Evolutionary conservation across 1,284 basidiomycete genomes (phyloP), one percentile per base, ranked within the genome.

Genomic region (Wolfiporia cocos): DNA sequence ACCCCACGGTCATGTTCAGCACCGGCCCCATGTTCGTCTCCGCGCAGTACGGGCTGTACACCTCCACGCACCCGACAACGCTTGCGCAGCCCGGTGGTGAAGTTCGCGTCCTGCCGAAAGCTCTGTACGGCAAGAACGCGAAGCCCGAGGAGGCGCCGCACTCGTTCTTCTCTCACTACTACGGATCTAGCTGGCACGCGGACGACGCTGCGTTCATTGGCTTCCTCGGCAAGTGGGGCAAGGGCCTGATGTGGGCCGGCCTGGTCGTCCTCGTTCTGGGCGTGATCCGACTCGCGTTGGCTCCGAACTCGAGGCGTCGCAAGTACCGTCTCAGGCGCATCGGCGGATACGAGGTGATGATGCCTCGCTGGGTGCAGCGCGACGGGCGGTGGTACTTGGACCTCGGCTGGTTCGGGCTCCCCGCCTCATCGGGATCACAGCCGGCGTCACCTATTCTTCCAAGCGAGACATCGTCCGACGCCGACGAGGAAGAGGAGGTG

Each of bases 1-100:
- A 99, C 57, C 95, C 96, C 23, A 99, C 95, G 26, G 95, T 99
- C 68, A 99, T 99, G 95, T 99, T 99, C 70, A 92, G 92, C 37
- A 99, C 96, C 0, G 95, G 95, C 1, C 84, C 92, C 62, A 92
- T 94, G 91, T 91, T 93, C 68, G 65, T 97, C 19, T 90, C 90
- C 2, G 79, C 87, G 17, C 82, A 95, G 64, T 89, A 92, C 63
- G 82, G 88, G 43, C 71, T 90, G 46, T 92, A 86, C 68, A 78
- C 83, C 22, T 72, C 87, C 24, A 74, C 83, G 15, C 84, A 91
- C 48, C 81, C 83, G 15, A 66, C 64, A 20, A 77, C 77, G n/a
- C 59, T 64, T 2, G 63, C 66, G 7, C 56, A 65, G 18, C 78
- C 79, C 10, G 70, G 76, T 4, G 73, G 76, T 34, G 84, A 86